Evolutionary conservation across 1,284 basidiomycete genomes (phyloP).

Genomic region (Cutaneotrichosporon daszewskae): DNA sequence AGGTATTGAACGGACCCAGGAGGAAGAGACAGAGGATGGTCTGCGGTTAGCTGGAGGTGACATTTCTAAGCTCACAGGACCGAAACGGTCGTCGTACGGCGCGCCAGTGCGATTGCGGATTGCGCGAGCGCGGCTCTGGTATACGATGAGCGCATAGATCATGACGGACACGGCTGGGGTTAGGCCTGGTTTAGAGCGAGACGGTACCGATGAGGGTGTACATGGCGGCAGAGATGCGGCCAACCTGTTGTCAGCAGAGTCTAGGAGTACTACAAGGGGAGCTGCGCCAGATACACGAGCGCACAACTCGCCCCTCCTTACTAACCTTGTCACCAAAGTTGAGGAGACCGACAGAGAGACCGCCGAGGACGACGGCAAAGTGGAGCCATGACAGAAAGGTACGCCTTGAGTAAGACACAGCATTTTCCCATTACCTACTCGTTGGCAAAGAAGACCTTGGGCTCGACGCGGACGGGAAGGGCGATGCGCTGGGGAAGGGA

Average conservation of each 20-base stretch:
- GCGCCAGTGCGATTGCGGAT: constrained; percentile 88
- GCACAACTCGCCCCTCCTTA: too few species aligned
- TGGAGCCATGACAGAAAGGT: constrained; percentile 96
- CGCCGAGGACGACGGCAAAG: constrained; percentile 87
- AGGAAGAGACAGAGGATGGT: constrained; percentile 80
- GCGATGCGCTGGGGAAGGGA: constrained; percentile 63
- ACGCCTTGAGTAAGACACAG: constrained; percentile 30
- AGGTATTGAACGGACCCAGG: constrained; percentile 56
- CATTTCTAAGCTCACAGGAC: constrained; percentile 62
- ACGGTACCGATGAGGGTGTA: constrained; percentile 48
- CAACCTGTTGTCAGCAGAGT: constrained; percentile 28
- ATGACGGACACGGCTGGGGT: constrained; percentile 85
- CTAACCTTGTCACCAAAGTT: constrained; percentile 90
- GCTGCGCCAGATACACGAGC: too few species aligned
- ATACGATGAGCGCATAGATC: constrained; percentile 90
- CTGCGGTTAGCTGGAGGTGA: constrained; percentile 46
- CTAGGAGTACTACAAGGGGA: too few species aligned
- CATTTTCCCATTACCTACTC: constrained; percentile 54
- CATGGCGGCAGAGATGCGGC: constrained; percentile 48
- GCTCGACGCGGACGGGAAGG: constrained; percentile 86
- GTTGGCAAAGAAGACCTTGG: constrained; percentile 86
- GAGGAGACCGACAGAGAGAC: constrained; percentile 88
- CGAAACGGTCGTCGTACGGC: constrained; percentile 94
- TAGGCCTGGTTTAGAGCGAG: background rate
- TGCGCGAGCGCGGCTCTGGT: constrained; percentile 91